Conservation (phyloP, 2,329 filamentous ascomycete species). For the Mycosphaerelloides madeirae region DNA sequence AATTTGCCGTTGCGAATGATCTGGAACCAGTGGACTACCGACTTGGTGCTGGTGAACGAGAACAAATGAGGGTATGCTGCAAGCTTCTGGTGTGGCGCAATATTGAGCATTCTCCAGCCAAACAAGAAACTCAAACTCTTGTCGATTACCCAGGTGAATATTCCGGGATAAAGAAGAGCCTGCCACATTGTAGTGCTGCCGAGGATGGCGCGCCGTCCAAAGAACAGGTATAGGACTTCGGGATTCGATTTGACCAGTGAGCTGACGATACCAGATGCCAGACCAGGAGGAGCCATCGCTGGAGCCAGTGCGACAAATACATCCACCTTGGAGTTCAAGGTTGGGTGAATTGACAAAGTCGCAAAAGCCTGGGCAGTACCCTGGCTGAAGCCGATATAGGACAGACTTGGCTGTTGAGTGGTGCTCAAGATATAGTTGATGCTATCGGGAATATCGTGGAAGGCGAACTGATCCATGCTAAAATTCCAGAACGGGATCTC, state of each 20-base stretch:
- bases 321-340: conserved; percentile 86
- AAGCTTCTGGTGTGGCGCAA: conserved; percentile 80
- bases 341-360: conserved; percentile 83
- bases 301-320: conserved; percentile 94
- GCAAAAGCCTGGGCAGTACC: conserved; percentile 97
- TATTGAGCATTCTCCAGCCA: conserved; percentile 82
- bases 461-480: conserved; percentile 96
- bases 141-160: conserved; percentile 87
- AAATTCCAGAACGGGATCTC: conserved; percentile 89
- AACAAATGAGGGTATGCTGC: conserved; percentile 94
- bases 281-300: conserved; percentile 89
- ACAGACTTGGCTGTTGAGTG: conserved; percentile 76
- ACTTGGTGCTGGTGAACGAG: conserved; percentile 94
- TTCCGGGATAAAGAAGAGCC: conserved; percentile 85
- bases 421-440: conserved; percentile 86
- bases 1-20: conserved; percentile 95
- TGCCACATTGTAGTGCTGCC: conserved; percentile 97
- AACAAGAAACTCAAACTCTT: conserved; percentile 77
- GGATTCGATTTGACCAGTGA: conserved; percentile 90
- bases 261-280: conserved; percentile 86
- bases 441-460: conserved; percentile 92
- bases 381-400: conserved; percentile 96
- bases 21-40: conserved; percentile 98
- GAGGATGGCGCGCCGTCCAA: conserved; percentile 85
- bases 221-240: conserved; percentile 85